Evolutionary conservation across 2,329 filamentous ascomycete species (phyloP), one percentile per base, ranked within the genome.

Genomic region (Plectosphaerella sp.): DNA sequence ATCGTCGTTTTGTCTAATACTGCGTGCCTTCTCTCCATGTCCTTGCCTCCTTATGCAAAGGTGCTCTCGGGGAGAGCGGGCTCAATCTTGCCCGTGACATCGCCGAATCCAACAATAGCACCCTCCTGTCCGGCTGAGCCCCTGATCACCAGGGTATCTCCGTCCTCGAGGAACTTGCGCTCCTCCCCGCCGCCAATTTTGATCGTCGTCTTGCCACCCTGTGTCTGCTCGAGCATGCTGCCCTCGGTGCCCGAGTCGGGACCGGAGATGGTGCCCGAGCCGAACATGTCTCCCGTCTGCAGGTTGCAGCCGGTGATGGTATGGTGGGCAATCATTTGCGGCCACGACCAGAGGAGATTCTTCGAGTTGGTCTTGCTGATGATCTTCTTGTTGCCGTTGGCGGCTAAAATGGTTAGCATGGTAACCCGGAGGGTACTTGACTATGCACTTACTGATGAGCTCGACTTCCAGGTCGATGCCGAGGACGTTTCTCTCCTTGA

Each of bases 271-370:
- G 89, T 94, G 8, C 89, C 89, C 1, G 85, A 89, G 2, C 89
- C 89, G 1, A 95, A 70, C 43, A 94, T 66, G 62, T 95, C 89
- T 45, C 89, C 89, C 0, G 84, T 78, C 6, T 83, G 79, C 70
- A 94, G 77, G 8, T 86, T 84, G 67, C 89, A 94, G 7, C 89
- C 89, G 0, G 84, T 87, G 53, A 90, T 80, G 3, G 87, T 86
- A 66, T 94, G 89, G 67, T 94, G 89, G 0, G 89, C 81, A 35
- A 94, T 73, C 88, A 93, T 92, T 64, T 94, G 90, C 1, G 87
- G 80, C 72, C 91, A 94, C 0, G 88, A 92, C 78, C 84, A 94
- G 2, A 93, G 76, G 1, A 94, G 74, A 48, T 76, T 67, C 18
- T 58, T 65, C 1, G 68, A 66, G 47, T 62, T 71, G 42, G 54